Percentiles rank a stretch among this genome's conserved stretches.
phyloP scores from a whole-genome alignment of 2,329 filamentous ascomycete species.

The Fusarium sublunatum region DNA sequence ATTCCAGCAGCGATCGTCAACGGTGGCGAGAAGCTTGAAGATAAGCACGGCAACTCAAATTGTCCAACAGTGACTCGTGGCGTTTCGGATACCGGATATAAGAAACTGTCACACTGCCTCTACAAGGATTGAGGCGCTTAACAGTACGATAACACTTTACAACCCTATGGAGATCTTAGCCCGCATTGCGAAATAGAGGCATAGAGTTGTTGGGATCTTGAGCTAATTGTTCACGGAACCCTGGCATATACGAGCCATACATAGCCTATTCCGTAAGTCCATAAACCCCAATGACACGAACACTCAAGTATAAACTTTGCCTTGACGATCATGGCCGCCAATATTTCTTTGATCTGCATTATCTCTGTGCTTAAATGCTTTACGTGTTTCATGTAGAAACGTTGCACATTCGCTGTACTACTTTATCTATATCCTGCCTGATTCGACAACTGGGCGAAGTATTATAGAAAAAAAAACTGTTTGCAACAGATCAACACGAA shows the following conservation, averaged over 20 bases:
- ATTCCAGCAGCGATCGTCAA: slow-evolving; percentile 8
- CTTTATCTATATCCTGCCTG: not conserved
- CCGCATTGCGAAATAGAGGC: too few species aligned
- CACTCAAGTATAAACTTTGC: not conserved
- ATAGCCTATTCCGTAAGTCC: too few species aligned
- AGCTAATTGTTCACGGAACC: too few species aligned
- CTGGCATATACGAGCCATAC: too few species aligned
- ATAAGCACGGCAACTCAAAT: slow-evolving; percentile 2
- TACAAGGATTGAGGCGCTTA: too few species aligned
- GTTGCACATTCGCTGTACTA: not conserved
- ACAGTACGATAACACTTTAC: too few species aligned
- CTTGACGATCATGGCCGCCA: not conserved
- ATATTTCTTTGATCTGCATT: not conserved
- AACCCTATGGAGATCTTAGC: too few species aligned
- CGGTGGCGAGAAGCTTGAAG: slow-evolving; percentile 10
- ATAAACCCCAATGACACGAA: not conserved
- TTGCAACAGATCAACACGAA: not conserved
- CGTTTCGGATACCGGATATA: not conserved
- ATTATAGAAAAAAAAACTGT: too few species aligned
- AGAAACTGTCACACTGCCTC: not conserved
- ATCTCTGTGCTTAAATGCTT: not conserved
- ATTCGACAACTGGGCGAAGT: not conserved
- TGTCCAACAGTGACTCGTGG: slow-evolving; percentile 8
- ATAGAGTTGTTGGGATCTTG: too few species aligned
- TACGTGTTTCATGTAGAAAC: not conserved